Conservation (phyloP, 2,329 filamentous ascomycete genomes). For the Graphiopsis chlorocephala region DNA sequence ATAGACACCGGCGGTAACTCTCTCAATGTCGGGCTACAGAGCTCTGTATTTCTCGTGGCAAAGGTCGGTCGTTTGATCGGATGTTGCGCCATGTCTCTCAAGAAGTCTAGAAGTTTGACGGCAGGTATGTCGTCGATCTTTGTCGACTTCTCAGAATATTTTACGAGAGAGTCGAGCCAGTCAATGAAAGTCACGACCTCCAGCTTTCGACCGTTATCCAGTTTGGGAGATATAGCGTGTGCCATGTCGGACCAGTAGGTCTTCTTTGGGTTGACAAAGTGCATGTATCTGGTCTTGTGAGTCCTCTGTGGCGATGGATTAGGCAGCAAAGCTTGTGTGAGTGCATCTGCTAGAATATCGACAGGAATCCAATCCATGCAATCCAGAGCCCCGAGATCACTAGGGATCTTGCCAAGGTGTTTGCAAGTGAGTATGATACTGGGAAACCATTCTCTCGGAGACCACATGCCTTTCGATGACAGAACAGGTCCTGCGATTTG, state of each 20-base stretch:
- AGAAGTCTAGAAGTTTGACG: neutral
- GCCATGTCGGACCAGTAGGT: conserved; percentile 22
- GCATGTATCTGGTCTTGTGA: conserved; percentile 5
- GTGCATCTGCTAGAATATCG: conserved; percentile 39
- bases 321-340: conserved; percentile 28
- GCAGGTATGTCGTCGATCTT: neutral
- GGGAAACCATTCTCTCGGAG: neutral
- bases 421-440: conserved; percentile 40
- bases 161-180: neutral
- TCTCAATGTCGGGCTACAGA: neutral
- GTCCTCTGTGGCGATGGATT: neutral
- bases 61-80: neutral
- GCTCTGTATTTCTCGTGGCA: neutral
- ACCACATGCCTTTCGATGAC: neutral
- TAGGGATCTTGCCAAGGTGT: conserved; percentile 39
- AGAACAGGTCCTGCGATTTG: neutral
- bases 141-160: neutral
- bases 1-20: neutral
- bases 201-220: neutral
- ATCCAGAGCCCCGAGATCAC: conserved; percentile 34
- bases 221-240: conserved; percentile 16
- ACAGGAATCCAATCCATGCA: conserved; percentile 47
- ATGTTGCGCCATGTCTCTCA: neutral
- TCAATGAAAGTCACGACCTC: neutral
- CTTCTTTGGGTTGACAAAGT: conserved; percentile 30